A percentile compares a stretch with the other conserved stretches of the same genome.
Conservation (phyloP, 2,329 filamentous ascomycete genomes). For the Phyllosticta ampelicida region DNA sequence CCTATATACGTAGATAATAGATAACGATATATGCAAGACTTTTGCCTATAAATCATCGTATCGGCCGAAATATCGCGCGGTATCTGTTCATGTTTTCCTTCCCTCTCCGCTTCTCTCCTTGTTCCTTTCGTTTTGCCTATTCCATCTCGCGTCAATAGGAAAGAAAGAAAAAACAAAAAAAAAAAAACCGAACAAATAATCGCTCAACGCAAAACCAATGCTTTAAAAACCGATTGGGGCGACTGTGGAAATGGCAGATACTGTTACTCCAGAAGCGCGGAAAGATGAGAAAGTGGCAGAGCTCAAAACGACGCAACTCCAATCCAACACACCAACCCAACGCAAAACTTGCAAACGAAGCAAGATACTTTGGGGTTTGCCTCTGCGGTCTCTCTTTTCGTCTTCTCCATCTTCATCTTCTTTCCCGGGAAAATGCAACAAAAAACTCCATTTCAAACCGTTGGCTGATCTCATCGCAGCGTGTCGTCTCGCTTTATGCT, state of each 20-base stretch:
- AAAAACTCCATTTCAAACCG: not conserved
- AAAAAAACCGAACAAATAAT: not conserved
- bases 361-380: no score
- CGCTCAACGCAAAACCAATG: not conserved
- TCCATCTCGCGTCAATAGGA: no score
- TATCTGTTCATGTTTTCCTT: not conserved
- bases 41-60: no score
- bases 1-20: no score
- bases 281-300: not conserved
- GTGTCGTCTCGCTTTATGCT: slow-evolving; percentile 8
- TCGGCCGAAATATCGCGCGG: no score
- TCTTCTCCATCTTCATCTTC: not conserved
- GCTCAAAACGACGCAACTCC: not conserved
- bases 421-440: no score
- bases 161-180: not conserved
- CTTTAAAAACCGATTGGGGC: not conserved
- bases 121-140: no score
- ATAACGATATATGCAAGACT: no score
- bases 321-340: not conserved
- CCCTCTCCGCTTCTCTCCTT: no score
- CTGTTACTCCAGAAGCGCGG: not conserved
- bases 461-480: not conserved
- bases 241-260: not conserved
- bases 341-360: not conserved
- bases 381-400: not conserved